Evolutionary conservation across 345 rosid species (phyloP), one percentile per base, ranked within the genome.

Genomic region (Reutealis trisperma): DNA sequence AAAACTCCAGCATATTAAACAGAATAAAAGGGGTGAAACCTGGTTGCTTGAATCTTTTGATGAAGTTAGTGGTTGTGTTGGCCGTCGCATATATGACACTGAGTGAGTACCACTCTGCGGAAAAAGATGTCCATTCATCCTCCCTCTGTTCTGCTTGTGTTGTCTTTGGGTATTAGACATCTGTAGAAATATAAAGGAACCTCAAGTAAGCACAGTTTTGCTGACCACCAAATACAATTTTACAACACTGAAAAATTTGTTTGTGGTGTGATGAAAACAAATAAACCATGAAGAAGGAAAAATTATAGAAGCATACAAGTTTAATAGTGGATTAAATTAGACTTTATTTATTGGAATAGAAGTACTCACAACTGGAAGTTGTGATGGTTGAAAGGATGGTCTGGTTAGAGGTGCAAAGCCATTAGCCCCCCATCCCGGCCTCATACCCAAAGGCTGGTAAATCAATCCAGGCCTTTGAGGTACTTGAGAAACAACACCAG

Each of bases 391-490:
- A 81, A 80, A 86, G 65, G 77, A 70, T 41, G 93, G 91, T 65
- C 89, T 85, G 63, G 85, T 52, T 67, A 89, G 81, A 74, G 88
- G 85, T 34, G 80, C 82, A 79, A 89, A 78, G 69, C 85, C 84
- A 76, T 80, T 82, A 18, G 85, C 73, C 77, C 89, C 82, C 93
- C 94, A 89, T 18, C 83, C 88, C 19, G 89, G 86, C 82, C 90
- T 83, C 81, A 87, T 57, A 72, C 87, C 90, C 78, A 89, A 61
- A 19, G 91, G 85, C 77, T 82, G 94, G 75, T 88, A 91, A 89
- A 90, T 82, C 79, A 85, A 66, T 61, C 87, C 87, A 0, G 89
- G 85, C 62, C 78, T 87, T 12, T 85, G 77, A 75, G 86, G 81
- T 67, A 82, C 64, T 75, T 89, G 93, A 79, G 92, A 74, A 69